Evolutionary conservation across 768 basidiomycete genomes (phyloP), one percentile per base, ranked within the genome.

Genomic region (Hygrophorus russula): DNA sequence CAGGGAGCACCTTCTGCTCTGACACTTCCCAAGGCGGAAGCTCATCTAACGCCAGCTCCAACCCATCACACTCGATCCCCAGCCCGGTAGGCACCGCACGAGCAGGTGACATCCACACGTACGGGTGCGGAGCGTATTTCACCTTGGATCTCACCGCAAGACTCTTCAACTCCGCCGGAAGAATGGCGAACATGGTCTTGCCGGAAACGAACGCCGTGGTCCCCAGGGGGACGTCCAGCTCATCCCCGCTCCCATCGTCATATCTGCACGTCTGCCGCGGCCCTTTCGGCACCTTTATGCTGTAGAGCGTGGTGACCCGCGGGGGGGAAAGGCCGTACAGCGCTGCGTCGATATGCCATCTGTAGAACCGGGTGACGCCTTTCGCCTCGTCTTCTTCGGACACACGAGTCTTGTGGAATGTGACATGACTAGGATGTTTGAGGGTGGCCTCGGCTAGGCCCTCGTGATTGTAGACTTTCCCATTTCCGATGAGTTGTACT

Each of bases 331-430:
- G 68, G 44, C 81, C 76, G 56, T 85, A 86, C 30, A 89, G 62
- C 1, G 87, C 87, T 1, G 91, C 89, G 51, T 92, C 90, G 59
- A 92, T 91, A 59, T 93, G 87, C 88, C 89, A 91, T 39, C 89
- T 70, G 60, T 89, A 91, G 70, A 84, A 92, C 31, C 89, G 73
- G n/a, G 89, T 92, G 36, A 70, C 60, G n/a, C 87, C 88, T 41
- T 73, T 70, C 6, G 63, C 76, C 51, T 84, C 82, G 48, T 92
- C 89, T 54, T 83, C 83, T 2, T 69, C 64, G 8, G 79, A 77
- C 29, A 93, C 70, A 15, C 60, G 61, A 28, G 81, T 82, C 63
- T 87, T 89, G 68, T 94, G 91, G 64, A 93, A 94, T 2, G 80
- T 83, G 37, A 71, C 78, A 61, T 93, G 89, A 39, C 75, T 78